Evolutionary conservation across 2,329 filamentous ascomycete genomes (phyloP).

Genomic region (Nemania abortiva): DNA sequence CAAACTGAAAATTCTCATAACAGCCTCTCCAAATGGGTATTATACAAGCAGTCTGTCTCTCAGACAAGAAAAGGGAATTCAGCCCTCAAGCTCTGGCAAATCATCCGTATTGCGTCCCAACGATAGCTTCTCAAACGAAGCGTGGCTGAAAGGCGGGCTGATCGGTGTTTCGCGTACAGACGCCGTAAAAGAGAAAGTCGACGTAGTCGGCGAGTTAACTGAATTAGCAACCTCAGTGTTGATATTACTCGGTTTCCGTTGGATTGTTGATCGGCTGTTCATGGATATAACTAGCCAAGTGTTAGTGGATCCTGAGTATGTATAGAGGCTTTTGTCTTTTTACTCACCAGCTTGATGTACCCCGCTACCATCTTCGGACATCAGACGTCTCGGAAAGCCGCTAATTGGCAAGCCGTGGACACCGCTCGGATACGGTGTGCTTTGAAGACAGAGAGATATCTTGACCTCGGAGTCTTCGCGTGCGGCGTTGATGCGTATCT

Average conservation of each 20-base stretch:
- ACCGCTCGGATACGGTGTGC: constrained; percentile 44
- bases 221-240: constrained; percentile 12
- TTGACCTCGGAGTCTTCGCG: constrained; percentile 45
- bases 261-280: constrained; percentile 31
- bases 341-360: constrained; percentile 43
- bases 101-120: constrained; percentile 13
- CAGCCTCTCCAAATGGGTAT: not conserved
- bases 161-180: constrained; percentile 17
- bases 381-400: constrained; percentile 50
- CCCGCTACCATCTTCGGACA: constrained; percentile 47
- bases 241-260: constrained; percentile 24
- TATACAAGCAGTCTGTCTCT: constrained; percentile 6
- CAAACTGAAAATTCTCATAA: not conserved
- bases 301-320: constrained; percentile 2
- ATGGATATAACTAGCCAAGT: constrained; percentile 24
- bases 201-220: constrained; percentile 15
- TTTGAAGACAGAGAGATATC: constrained; percentile 49
- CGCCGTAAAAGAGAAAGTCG: constrained; percentile 28
- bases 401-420: constrained; percentile 49
- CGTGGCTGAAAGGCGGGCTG: constrained; percentile 26
- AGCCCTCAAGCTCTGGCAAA: constrained; percentile 34
- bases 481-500: constrained; percentile 43
- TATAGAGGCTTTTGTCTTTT: no score
- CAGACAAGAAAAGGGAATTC: not conserved
- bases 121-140: constrained; percentile 23